Evolutionary conservation across 305 asterid genomes (phyloP).

Genomic region (Fraxinus dipetala): DNA sequence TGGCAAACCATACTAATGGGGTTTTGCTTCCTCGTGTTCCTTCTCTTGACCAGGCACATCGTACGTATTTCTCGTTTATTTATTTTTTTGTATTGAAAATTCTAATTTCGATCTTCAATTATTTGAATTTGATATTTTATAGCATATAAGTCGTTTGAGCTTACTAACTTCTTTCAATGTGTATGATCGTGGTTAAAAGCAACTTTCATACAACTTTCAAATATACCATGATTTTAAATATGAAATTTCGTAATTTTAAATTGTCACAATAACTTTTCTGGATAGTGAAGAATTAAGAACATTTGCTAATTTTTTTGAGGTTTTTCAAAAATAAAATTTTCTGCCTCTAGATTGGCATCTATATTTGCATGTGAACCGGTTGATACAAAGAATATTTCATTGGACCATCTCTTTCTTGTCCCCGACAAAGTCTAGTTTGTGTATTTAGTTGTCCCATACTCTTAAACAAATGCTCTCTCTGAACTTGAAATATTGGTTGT

Average conservation of each 20-base stretch:
- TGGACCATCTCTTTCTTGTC: not conserved
- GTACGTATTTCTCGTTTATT: slow-evolving; percentile 38
- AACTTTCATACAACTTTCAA: not conserved
- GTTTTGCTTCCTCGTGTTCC: slow-evolving; percentile 67
- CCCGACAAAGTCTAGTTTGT: not conserved
- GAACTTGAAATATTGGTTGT: not conserved
- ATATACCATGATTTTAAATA: not conserved
- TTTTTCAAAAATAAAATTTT: not conserved
- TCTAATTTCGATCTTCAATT: not conserved
- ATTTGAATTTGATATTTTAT: not conserved
- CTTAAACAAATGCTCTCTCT: not conserved
- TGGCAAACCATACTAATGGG: slow-evolving; percentile 94
- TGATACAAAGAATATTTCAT: not conserved
- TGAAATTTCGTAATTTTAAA: not conserved
- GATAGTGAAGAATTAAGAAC: not conserved
- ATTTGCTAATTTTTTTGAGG: not conserved
- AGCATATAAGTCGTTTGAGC: not conserved
- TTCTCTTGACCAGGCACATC: slow-evolving; percentile 66
- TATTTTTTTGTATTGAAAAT: not conserved
- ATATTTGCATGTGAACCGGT: slow-evolving; percentile 14
- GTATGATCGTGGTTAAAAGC: not conserved
- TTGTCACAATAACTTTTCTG: not conserved
- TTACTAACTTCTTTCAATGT: not conserved
- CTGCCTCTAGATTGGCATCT: slow-evolving; percentile 8
- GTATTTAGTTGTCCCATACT: not conserved